Evolutionary conservation across 371 early-diverging fungal genomes (phyloP).

Genomic region (Gilbertella persicaria): DNA sequence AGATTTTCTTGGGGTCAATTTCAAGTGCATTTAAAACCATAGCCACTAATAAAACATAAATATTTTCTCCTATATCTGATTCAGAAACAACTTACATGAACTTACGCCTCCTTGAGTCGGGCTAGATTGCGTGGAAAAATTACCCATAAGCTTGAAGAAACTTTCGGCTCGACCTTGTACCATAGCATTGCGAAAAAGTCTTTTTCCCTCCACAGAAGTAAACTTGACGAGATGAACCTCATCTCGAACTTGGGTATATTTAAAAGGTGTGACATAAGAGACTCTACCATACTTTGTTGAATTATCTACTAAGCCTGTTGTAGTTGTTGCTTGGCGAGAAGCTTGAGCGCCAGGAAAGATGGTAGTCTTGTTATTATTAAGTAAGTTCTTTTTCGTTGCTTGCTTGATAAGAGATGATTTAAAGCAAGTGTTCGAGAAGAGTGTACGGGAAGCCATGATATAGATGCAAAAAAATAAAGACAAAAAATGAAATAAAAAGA

Average conservation of each 20-base stretch:
- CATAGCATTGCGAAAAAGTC: slow-evolving; percentile 77
- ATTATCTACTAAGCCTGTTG: slow-evolving; percentile 2
- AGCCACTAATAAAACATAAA: slow-evolving; percentile 61
- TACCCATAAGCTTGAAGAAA: slow-evolving; percentile 83
- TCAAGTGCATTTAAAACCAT: slow-evolving; percentile 93
- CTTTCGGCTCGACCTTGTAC: slow-evolving; percentile 79
- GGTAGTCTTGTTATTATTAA: slow-evolving; percentile 17
- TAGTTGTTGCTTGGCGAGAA: slow-evolving; percentile 21
- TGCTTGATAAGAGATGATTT: slow-evolving; percentile 7
- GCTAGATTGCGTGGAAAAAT: slow-evolving; percentile 86
- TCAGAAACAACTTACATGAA: slow-evolving; percentile 58
- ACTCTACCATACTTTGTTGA: slow-evolving; percentile 1
- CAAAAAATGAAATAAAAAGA: neutral
- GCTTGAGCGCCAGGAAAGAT: slow-evolving; percentile 18
- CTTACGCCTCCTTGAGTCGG: slow-evolving; percentile 57
- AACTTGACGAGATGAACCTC: slow-evolving; percentile 22
- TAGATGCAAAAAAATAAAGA: slow-evolving; percentile 1
- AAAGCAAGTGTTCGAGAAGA: slow-evolving; percentile 16
- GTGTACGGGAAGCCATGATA: slow-evolving; percentile 15
- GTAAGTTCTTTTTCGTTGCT: slow-evolving; percentile 9
- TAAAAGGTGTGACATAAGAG: neutral
- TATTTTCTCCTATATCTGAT: no score
- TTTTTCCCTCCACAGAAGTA: slow-evolving; percentile 73
- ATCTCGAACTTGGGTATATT: neutral
- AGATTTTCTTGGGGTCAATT: slow-evolving; percentile 84